Percentiles rank a stretch among this genome's conserved stretches.
Evolutionary conservation across 805 yeast species (phyloP).

Genomic region (Nakazawaea peltata): DNA sequence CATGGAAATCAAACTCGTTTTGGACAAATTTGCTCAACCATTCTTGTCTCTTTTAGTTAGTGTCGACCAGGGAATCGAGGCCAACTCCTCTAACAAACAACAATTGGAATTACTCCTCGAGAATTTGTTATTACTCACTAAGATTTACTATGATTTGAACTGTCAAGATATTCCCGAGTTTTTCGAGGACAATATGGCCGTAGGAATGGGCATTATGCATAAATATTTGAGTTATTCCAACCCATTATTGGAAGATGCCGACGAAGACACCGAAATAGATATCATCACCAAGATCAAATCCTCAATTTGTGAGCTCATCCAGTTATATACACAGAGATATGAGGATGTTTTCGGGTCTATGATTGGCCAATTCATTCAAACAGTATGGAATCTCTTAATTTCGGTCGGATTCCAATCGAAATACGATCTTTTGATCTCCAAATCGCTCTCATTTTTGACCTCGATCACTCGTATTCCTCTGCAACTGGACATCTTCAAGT

Average conservation of each 20-base stretch:
- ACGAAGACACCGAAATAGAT: slow-evolving; percentile 64
- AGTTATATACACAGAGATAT: slow-evolving; percentile 81
- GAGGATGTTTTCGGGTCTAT: slow-evolving; percentile 84
- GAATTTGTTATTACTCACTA: slow-evolving; percentile 60
- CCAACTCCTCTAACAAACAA: slow-evolving; percentile 35
- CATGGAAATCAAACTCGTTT: slow-evolving; percentile 77
- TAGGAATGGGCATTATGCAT: slow-evolving; percentile 75
- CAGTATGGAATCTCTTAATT: slow-evolving; percentile 72
- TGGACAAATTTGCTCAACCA: slow-evolving; percentile 76
- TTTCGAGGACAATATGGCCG: slow-evolving; percentile 80
- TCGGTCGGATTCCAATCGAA: slow-evolving; percentile 62
- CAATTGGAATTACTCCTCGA: slow-evolving; percentile 54
- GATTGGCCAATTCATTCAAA: slow-evolving; percentile 70
- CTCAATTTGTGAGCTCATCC: slow-evolving; percentile 75
- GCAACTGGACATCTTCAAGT: slow-evolving; percentile 56
- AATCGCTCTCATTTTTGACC: slow-evolving; percentile 73
- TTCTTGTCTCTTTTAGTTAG: slow-evolving; percentile 61
- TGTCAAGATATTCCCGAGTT: slow-evolving; percentile 98
- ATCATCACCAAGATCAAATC: slow-evolving; percentile 67
- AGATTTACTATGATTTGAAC: slow-evolving; percentile 86
- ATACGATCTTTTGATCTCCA: slow-evolving; percentile 78
- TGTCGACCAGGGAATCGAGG: slow-evolving; percentile 59
- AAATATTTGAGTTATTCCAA: slow-evolving; percentile 65
- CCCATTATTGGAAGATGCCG: slow-evolving; percentile 44
- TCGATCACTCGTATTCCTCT: slow-evolving; percentile 67